Evolutionary conservation across 2,329 filamentous ascomycete genomes (phyloP), one percentile per base, ranked within the genome.

Genomic region (Tolypocladium nubicola): DNA sequence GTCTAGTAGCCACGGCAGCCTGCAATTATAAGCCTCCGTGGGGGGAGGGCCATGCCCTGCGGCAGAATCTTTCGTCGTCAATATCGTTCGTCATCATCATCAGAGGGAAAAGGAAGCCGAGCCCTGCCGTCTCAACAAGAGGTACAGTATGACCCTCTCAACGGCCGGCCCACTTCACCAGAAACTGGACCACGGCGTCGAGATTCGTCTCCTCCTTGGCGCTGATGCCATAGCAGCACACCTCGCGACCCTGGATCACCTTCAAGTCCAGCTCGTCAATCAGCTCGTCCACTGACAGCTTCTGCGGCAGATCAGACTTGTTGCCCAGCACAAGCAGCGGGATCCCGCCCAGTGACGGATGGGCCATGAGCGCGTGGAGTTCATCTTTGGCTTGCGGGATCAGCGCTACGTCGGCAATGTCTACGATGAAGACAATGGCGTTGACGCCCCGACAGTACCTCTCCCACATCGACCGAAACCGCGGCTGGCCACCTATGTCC

Each of bases 391-490:
- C 94, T 61, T 90, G 84, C 10, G 90, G 87, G 59, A 97, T 80
- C 58, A 90, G 83, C 56, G 84, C 83, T 62, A 82, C 80, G 73
- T 99, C 94, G 64, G 93, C 91, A 63, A 95, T 95, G 72, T 99
- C 94, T 68, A 97, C 92, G 71, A 99, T 96, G 75, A 97, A 99
- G 63, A 99, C 89, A 65, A 99, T 97, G 65, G 93, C 93, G 75
- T 96, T 96, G 65, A 97, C 94, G 55, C 91, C 94, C 62, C 92
- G 90, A 75, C 94, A 97, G 74, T 99, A 99, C 69, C 94, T 83
- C 79, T 99, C 94, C 94, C 94, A 99, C 94, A 99, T 99, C 65
- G 90, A 89, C 68, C 94, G 89, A 77, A 97, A 99, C 63, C 93
- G 85, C 66, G 94, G 93, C 76, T 99, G 94, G 56, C 94, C 94